phyloP scores from a whole-genome alignment of 257 asterid species.

The Capsicum baccatum region DNA sequence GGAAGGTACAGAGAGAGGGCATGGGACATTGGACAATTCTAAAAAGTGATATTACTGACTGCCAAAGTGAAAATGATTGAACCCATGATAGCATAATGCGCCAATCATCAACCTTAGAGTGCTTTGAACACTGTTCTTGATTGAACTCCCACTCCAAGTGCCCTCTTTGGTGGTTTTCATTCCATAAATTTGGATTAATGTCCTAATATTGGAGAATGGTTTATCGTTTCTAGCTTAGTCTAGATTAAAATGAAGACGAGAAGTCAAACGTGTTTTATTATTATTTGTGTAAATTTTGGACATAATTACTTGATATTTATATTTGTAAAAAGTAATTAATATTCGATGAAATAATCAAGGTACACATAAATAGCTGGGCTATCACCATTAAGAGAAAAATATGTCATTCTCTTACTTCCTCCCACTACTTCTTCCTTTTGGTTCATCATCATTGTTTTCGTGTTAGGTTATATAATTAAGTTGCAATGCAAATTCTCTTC shows the following conservation, averaged over 20 bases:
- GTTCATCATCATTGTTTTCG: background rate
- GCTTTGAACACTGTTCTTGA: slow-evolving; percentile 21
- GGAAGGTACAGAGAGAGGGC: slow-evolving; percentile 10
- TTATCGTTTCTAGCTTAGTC: background rate
- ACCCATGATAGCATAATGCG: slow-evolving; percentile 25
- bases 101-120: slow-evolving; percentile 25
- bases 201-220: background rate
- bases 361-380: background rate
- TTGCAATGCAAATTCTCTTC: background rate
- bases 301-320: background rate
- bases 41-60: slow-evolving; percentile 3
- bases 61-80: slow-evolving; percentile 25
- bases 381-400: background rate
- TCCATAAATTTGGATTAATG: slow-evolving; percentile 18
- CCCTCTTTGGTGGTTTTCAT: background rate
- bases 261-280: background rate
- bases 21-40: slow-evolving; percentile 26
- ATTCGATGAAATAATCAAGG: background rate
- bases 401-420: background rate
- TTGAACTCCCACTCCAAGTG: slow-evolving; percentile 19
- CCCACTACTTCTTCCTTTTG: background rate
- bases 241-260: background rate
- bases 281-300: background rate
- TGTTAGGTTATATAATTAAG: background rate
- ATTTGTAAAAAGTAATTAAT: background rate